Conservation (phyloP, 768 basidiomycete genomes). For the Kwoniella pini region DNA sequence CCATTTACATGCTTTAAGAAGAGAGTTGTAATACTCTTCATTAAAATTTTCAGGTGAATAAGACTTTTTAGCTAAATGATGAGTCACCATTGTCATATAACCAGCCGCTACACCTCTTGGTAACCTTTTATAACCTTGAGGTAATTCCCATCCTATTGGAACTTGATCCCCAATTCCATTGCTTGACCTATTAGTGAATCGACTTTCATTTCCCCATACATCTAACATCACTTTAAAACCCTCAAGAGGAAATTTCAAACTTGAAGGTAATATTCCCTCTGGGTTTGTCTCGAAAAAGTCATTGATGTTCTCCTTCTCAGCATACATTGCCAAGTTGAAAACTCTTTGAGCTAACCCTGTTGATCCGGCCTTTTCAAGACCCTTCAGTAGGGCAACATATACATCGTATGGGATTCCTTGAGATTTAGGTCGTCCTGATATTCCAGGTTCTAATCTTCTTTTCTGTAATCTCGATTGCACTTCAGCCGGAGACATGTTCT, state of each 20-base stretch:
- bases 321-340: conserved; percentile 28
- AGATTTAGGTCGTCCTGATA: conserved; percentile 10
- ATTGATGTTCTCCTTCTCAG: conserved; percentile 20
- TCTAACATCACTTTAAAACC: conserved; percentile 34
- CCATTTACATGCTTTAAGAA: conserved; percentile 13
- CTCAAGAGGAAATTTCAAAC: conserved; percentile 26
- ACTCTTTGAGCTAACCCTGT: conserved; percentile 36
- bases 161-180: neutral
- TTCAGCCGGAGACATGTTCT: neutral
- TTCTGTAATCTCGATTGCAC: neutral
- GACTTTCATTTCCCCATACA: conserved; percentile 35
- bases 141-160: conserved; percentile 15
- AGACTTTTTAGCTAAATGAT: conserved; percentile 1
- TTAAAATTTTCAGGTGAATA: neutral
- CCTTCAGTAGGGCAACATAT: conserved; percentile 22
- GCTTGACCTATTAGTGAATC: neutral
- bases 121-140: neutral
- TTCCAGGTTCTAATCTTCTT: conserved; percentile 1
- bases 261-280: neutral
- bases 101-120: conserved; percentile 13
- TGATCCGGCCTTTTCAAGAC: conserved; percentile 24
- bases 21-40: conserved; percentile 4
- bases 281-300: neutral
- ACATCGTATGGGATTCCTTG: conserved; percentile 11
- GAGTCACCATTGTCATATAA: conserved; percentile 14